Base-by-base conservation (phyloP, 331 rosid species). In the Malus hybrid region DNA sequence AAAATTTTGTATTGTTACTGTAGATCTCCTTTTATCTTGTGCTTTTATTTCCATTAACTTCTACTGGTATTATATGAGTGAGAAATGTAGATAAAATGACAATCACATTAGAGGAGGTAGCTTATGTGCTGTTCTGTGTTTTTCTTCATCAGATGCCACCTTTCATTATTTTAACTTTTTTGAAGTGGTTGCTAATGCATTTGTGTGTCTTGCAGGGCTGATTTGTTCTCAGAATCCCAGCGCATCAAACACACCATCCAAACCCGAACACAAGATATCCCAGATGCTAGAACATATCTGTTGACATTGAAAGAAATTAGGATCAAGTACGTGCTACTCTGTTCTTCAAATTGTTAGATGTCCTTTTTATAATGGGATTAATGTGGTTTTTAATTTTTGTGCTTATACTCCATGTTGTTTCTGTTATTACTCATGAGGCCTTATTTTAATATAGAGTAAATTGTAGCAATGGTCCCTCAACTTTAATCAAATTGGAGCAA, bases 231-330 rank as follows among this genome's bases (percentile, higher is more conserved):
- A 5, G 97, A 90, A 80, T 74, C 93, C 65, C 87, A 92, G 78
- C 87, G 89, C 9, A 85, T 92, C 77, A 63, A 52, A 69, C 61
- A 75, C 61, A 83, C 91, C 70, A 92, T 95, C 68, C 78, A 92
- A 66, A 28, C 69, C 0, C 83, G 71, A 64, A 95, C 99, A 20
- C 68, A 77, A 22, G 92, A 89, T 76, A 86, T 92, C 80, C 96
- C 92, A 48, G 99, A 95, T 86, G 97, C 93, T 20, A 86, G 90
- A 20, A 80, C 97, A 73, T 92, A 92, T 88, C 88, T 95, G 76
- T 78, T 92, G 89, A 83, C 93, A n/a, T 53, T 89, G 96, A 86
- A 90, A 87, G 99, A 92, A 76, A 87, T 92, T 48, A 83, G 99
- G 78, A 83, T 77, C 76, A 88, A 83, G 97, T 95, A 80, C 28